Percentiles rank a stretch among this genome's conserved stretches.
These are phyloP conservation scores for Diaporthe nobilis DNA, from an alignment of 2,329 filamentous ascomycete genomes.

Conservation along the genomic window DNA sequence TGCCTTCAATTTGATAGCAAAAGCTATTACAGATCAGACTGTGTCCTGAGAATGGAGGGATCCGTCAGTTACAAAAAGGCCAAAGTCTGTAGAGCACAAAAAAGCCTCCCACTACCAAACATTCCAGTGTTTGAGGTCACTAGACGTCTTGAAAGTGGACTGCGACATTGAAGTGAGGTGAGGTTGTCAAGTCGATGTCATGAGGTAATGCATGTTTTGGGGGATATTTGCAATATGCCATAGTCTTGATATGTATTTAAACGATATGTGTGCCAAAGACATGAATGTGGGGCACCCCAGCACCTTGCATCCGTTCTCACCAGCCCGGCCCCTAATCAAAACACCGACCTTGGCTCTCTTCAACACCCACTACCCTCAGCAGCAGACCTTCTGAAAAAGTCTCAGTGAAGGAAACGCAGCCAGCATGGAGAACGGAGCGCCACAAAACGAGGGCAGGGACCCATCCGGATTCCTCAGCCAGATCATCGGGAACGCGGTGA, in stretches of 20 bases:
- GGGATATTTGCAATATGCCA: not conserved
- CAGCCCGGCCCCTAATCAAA: not conserved
- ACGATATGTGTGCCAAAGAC: not conserved
- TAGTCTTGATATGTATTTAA: not conserved
- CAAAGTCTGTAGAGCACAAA: not conserved
- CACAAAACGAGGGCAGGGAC: conserved; percentile 83
- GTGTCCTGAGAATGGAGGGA: not conserved
- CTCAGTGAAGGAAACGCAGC: not conserved
- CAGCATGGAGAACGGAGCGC: conserved; percentile 82
- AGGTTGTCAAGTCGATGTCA: not conserved
- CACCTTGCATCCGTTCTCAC: conserved; percentile 1
- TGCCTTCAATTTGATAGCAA: not conserved
- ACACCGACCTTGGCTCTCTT: not conserved
- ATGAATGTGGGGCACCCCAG: conserved; percentile 18
- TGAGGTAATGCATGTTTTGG: not conserved
- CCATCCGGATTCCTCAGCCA: conserved; percentile 93
- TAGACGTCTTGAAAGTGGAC: not conserved
- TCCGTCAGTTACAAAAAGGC: no score
- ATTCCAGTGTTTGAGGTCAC: not conserved
- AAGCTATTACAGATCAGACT: no score
- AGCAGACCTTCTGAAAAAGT: not conserved
- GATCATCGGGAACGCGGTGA: conserved; percentile 94
- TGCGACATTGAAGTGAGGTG: not conserved
- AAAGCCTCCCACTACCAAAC: not conserved
- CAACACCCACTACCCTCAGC: not conserved